A percentile compares a stretch with the other conserved stretches of the same genome.
phyloP scores from a whole-genome alignment of 495 filamentous ascomycete genomes.

The Pyrenula massariospora region DNA sequence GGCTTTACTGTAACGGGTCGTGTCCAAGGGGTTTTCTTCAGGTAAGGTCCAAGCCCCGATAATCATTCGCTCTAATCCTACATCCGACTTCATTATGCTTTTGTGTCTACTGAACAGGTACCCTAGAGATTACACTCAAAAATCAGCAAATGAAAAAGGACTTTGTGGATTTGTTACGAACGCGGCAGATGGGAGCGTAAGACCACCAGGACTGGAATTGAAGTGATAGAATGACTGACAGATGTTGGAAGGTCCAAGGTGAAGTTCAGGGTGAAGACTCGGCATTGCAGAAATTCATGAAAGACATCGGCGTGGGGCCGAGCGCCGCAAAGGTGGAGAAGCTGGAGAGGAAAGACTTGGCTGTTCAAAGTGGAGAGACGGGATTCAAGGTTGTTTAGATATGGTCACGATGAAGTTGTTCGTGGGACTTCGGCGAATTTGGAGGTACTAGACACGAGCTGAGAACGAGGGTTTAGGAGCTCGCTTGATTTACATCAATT shows the following conservation, averaged over 20 bases:
- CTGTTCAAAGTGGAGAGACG: background rate
- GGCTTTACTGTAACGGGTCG: background rate
- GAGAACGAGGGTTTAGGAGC: too few relatives aligned
- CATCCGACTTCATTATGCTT: too few relatives aligned
- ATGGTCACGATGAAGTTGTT: too few relatives aligned
- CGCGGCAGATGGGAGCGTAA: background rate
- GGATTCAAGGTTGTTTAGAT: background rate
- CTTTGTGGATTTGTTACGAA: background rate
- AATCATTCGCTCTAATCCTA: too few relatives aligned
- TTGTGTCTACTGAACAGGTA: too few relatives aligned
- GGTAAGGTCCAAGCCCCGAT: too few relatives aligned
- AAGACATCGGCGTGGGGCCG: background rate
- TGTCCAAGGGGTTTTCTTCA: background rate
- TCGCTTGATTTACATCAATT: too few relatives aligned
- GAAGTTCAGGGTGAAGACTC: background rate
- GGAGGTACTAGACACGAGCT: too few relatives aligned
- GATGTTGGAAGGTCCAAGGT: background rate
- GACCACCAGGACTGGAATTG: too few relatives aligned
- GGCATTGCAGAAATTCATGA: background rate
- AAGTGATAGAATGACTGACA: too few relatives aligned
- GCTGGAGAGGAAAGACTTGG: background rate
- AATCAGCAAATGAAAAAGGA: background rate
- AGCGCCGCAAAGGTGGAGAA: background rate
- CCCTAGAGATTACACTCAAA: background rate
- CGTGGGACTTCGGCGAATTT: too few relatives aligned